These are phyloP conservation scores for Mycena haematopus DNA, from an alignment of 768 basidiomycete species.

Conservation along the genomic window DNA sequence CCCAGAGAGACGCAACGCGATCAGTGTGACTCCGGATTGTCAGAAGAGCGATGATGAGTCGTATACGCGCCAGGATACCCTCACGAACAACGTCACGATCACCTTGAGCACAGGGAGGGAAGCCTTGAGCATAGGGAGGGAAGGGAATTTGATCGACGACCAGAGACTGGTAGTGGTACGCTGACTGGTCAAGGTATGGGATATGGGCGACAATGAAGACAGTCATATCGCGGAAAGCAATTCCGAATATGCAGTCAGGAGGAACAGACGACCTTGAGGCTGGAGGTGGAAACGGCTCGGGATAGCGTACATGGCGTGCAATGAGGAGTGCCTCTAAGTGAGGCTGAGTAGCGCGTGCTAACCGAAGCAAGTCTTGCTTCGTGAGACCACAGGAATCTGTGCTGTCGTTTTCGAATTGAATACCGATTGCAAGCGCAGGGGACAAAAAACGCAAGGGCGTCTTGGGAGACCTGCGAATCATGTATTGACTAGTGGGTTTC, in stretches of 20 bases:
- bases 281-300: not conserved
- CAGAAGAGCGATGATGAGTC: conserved; percentile 10
- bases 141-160: conserved; percentile 13
- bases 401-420: not conserved
- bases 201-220: conserved; percentile 20
- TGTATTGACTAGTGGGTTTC: not conserved
- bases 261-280: too few relatives aligned
- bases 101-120: too few relatives aligned
- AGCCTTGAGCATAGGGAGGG: conserved; percentile 7
- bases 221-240: conserved; percentile 19
- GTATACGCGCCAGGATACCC: conserved; percentile 8
- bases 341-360: conserved; percentile 11
- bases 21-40: conserved; percentile 9
- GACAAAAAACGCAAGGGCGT: conserved; percentile 8
- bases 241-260: conserved; percentile 8
- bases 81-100: too few relatives aligned
- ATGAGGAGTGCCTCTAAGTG: conserved; percentile 15
- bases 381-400: conserved; percentile 2
- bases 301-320: conserved; percentile 9
- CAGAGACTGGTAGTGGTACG: conserved; percentile 12
- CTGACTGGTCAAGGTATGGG: not conserved
- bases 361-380: not conserved
- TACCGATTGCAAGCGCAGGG: conserved; percentile 11
- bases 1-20: conserved; percentile 12
- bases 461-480: conserved; percentile 8